phyloP scores from a whole-genome alignment of 352 stramenopile genomes.

The Phytophthora chlamydospora region DNA sequence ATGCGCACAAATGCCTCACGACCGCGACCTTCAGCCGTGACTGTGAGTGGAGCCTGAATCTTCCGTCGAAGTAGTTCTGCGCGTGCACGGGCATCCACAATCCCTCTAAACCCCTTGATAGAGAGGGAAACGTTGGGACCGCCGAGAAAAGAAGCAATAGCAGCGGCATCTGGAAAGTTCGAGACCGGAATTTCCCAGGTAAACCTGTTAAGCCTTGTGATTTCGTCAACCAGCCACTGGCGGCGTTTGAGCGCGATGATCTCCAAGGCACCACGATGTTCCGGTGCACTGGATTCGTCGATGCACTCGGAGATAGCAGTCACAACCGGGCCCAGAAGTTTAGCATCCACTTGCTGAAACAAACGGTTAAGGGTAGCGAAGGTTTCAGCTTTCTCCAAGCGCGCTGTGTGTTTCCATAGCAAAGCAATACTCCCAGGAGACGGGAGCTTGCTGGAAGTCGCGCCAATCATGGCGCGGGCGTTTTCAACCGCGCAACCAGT shows the following conservation, averaged over 20 bases:
- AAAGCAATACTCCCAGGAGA: too few species aligned
- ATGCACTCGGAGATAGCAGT: conserved; percentile 2
- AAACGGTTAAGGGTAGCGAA: too few species aligned
- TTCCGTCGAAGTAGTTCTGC: background rate
- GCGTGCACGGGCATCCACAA: background rate
- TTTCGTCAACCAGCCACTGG: conserved; percentile 8
- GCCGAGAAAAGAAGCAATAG: background rate
- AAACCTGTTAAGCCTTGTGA: conserved; percentile 4
- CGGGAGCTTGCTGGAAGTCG: too few species aligned
- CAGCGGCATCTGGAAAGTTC: background rate
- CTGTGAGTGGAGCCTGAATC: background rate
- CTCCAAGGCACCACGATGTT: background rate
- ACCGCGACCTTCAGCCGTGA: conserved; percentile 5
- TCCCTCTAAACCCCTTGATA: background rate
- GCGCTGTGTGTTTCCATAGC: too few species aligned
- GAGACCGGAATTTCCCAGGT: background rate
- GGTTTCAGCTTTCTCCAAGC: too few species aligned
- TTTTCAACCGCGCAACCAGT: too few species aligned
- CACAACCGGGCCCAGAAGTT: conserved; percentile 5
- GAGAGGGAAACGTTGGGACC: background rate
- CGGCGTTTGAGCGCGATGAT: background rate
- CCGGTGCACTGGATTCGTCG: background rate
- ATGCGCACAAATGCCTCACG: conserved; percentile 3
- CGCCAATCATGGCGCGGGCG: too few species aligned
- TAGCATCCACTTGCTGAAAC: too few species aligned